A percentile compares a stretch with the other conserved stretches of the same genome.
phyloP scores from a whole-genome alignment of 352 stramenopile species.

The Phytophthora sojae region DNA sequence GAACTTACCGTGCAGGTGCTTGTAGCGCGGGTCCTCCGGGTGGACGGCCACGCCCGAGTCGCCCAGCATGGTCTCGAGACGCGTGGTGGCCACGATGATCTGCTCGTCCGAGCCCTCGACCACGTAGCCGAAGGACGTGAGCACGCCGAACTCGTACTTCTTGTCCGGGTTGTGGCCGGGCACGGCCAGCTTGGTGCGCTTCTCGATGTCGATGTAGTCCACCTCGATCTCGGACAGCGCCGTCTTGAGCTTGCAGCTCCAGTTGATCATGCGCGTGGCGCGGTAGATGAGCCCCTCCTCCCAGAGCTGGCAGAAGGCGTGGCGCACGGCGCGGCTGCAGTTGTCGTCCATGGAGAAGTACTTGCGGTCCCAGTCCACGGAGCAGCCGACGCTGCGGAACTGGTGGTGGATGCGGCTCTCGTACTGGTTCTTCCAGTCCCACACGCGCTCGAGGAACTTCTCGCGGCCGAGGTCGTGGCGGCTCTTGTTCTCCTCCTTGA shows the following conservation, averaged over 20 bases:
- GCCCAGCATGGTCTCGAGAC: constrained; percentile 99
- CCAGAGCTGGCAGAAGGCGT: constrained; percentile 96
- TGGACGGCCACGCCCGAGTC: constrained; percentile 99
- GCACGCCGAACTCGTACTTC: constrained; percentile 99
- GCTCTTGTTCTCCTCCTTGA: constrained; percentile 84
- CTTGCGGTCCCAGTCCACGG: constrained; percentile 97
- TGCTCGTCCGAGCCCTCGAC: constrained; percentile 92
- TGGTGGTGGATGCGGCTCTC: constrained; percentile 88
- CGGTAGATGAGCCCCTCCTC: constrained; percentile 97
- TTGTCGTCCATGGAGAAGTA: constrained; percentile 99
- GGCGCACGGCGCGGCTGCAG: constrained; percentile 95
- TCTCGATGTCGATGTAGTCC: constrained; percentile 99
- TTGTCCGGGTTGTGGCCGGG: constrained; percentile 95
- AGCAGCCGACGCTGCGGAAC: constrained; percentile 93
- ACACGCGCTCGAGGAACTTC: constrained; percentile 95
- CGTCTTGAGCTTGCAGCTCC: constrained; percentile 98
- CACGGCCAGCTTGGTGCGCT: constrained; percentile 95
- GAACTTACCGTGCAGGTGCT: constrained; percentile 98
- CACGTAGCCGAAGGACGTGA: constrained; percentile 98
- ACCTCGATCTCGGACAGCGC: constrained; percentile 98
- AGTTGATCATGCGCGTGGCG: constrained; percentile 99
- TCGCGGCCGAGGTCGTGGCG: constrained; percentile 93
- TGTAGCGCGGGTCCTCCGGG: constrained; percentile 98
- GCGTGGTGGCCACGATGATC: constrained; percentile 93
- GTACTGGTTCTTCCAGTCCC: constrained; percentile 97